These are phyloP conservation scores for Beauveria sp. DNA, from an alignment of 2,329 filamentous ascomycete species.

Conservation along the genomic window DNA sequence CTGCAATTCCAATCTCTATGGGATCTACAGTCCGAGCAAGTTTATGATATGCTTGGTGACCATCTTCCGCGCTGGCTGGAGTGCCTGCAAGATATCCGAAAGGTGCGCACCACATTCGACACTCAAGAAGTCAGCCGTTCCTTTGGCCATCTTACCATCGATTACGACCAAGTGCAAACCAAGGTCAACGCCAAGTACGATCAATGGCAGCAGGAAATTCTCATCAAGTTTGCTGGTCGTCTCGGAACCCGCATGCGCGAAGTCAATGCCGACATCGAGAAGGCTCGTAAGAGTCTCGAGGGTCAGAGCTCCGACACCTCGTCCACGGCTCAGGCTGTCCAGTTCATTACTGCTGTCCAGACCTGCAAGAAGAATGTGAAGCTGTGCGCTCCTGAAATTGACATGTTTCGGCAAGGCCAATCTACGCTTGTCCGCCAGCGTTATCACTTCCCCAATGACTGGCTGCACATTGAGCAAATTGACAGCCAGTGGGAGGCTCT, in stretches of 20 bases:
- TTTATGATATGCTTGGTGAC: slow-evolving; percentile 86
- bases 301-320: slow-evolving; percentile 86
- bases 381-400: slow-evolving; percentile 90
- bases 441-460: slow-evolving; percentile 88
- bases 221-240: slow-evolving; percentile 84
- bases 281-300: slow-evolving; percentile 83
- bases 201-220: slow-evolving; percentile 97
- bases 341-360: slow-evolving; percentile 97
- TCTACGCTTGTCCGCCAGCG: slow-evolving; percentile 85
- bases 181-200: slow-evolving; percentile 99
- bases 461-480: slow-evolving; percentile 93
- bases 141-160: slow-evolving; percentile 90
- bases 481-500: slow-evolving; percentile 93
- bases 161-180: slow-evolving; percentile 97
- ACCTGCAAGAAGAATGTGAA: slow-evolving; percentile 92
- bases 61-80: slow-evolving; percentile 91
- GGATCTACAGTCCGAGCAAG: slow-evolving; percentile 93
- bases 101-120: slow-evolving; percentile 92
- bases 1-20: slow-evolving; percentile 96
- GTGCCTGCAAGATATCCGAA: slow-evolving; percentile 91
- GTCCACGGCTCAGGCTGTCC: slow-evolving; percentile 92
- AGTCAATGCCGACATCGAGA: slow-evolving; percentile 84
- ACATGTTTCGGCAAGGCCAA: slow-evolving; percentile 91
- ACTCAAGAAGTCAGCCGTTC: slow-evolving; percentile 88
- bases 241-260: slow-evolving; percentile 88